phyloP scores from a whole-genome alignment of 805 yeast species.

The Ogataea chonburiensis region DNA sequence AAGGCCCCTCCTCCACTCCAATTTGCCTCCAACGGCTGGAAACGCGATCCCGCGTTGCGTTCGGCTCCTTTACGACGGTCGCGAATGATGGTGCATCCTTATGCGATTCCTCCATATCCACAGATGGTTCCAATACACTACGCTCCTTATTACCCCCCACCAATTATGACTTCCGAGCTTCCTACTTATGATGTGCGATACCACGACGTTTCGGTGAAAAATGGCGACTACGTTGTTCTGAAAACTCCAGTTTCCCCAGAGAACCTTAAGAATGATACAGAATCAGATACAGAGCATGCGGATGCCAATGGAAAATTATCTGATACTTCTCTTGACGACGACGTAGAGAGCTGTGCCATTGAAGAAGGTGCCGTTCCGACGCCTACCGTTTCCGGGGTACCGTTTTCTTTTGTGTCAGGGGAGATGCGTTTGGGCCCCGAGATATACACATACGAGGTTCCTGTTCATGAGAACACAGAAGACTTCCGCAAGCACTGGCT shows the following conservation, averaged over 20 bases:
- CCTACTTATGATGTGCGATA: constrained; percentile 5
- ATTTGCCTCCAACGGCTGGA: constrained; percentile 8
- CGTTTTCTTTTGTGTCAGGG: constrained; percentile 17
- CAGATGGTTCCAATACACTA: constrained; percentile 3
- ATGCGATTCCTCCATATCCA: constrained; percentile 1
- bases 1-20: constrained; percentile 26
- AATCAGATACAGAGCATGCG: constrained; percentile 1
- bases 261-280: too few relatives aligned
- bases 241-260: constrained; percentile 7
- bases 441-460: constrained; percentile 20
- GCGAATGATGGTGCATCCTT: constrained; percentile 2
- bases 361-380: constrained; percentile 24
- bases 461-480: constrained; percentile 15
- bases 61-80: constrained; percentile 20
- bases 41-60: constrained; percentile 12
- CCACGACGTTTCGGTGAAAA: constrained; percentile 8
- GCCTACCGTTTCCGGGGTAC: constrained; percentile 2
- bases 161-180: constrained; percentile 2
- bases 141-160: constrained; percentile 3
- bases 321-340: constrained; percentile 10
- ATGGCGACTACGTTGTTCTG: constrained; percentile 10
- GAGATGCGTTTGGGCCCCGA: constrained; percentile 21
- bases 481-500: constrained; percentile 22
- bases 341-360: constrained; percentile 24
- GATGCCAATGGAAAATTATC: constrained; percentile 14